Percentiles rank a stretch among this genome's conserved stretches.
Conservation (phyloP, 169 alveolate genomes). For the Cryptosporidium tyzzeri region DNA sequence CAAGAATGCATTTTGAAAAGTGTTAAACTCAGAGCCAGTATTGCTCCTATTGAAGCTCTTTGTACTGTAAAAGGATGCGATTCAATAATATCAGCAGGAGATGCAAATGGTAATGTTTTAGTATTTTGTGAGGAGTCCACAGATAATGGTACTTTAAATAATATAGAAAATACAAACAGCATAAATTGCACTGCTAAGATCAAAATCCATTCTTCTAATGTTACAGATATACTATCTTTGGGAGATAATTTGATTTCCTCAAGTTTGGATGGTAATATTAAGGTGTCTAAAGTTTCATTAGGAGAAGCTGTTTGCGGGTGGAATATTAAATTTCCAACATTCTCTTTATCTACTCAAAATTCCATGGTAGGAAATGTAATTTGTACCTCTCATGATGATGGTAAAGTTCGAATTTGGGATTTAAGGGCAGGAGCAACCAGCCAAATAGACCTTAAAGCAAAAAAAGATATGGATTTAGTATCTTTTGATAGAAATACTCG, state of each 20-base stretch:
- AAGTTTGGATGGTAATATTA: conserved; percentile 65
- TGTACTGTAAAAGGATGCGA: conserved; percentile 43
- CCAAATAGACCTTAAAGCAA: conserved; percentile 18
- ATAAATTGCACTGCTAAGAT: neutral
- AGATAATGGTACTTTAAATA: neutral
- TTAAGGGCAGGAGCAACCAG: conserved; percentile 54
- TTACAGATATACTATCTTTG: conserved; percentile 47
- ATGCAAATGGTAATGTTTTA: conserved; percentile 38
- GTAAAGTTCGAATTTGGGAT: conserved; percentile 73
- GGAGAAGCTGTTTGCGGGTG: conserved; percentile 65
- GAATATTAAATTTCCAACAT: conserved; percentile 35
- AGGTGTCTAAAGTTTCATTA: conserved; percentile 6
- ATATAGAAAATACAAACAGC: neutral
- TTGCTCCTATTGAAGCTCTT: conserved; percentile 66
- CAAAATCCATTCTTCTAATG: conserved; percentile 25
- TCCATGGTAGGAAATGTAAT: conserved; percentile 24
- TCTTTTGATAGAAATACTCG: conserved; percentile 48
- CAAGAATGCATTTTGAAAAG: conserved; percentile 4
- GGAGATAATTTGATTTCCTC: conserved; percentile 57
- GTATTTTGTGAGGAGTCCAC: conserved; percentile 8
- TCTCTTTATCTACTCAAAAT: conserved; percentile 37
- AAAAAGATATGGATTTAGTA: neutral
- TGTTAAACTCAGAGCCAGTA: conserved; percentile 12
- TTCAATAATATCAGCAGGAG: conserved; percentile 47
- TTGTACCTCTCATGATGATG: conserved; percentile 74